Evolutionary conservation across 108 stramenopile species (phyloP), one percentile per base, ranked within the genome.

Genomic region (Nitzschia palea): DNA sequence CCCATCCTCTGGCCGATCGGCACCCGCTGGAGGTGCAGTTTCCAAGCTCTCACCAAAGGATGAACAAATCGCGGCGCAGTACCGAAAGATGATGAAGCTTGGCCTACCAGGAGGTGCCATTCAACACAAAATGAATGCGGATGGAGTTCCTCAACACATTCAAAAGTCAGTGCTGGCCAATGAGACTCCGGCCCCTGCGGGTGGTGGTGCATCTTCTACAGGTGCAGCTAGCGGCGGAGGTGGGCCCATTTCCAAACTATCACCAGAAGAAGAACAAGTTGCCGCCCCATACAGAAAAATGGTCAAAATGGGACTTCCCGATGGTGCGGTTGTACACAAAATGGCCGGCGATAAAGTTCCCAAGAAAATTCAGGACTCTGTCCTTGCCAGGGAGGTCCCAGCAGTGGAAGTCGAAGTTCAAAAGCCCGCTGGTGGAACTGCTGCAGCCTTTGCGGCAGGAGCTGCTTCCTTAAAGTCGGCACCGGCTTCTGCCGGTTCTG

Each of bases 101-200:
- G 72, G 72, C 26, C 20, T 80, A 22, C 79, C 79, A 5, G 51
- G 28, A 15, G 73, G 63, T 28, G 79, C 79, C 9, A 44, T 80
- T 33, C 18, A 25, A 26, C 64, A 65, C 31, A 65, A 73, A 31
- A 73, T 73, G 72, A 32, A 42, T 25, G 4, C 34, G 2, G 72
- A 65, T 50, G 53, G 53, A 9, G 72, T 73, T 15, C 28, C 64
- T 1, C 15, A 44, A 27, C 56, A 65, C 15, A 65, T 73, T 35
- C 72, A 73, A 22, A 64, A 73, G 25, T 51, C 72, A 2, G 72
- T 73, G 3, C 15, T 73, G 0, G 56, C 55, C 17, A 56, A 64
- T 4, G 72, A 65, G 33, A 12, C 28, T 5, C 48, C 68, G 3
- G 56, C 64, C 1, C 55, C 67, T 20, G 27, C 23, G 4, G 18